Evolutionary conservation across 208 protist genomes (phyloP), one percentile per base, ranked within the genome.

Genomic region (Leishmania tarentolae): DNA sequence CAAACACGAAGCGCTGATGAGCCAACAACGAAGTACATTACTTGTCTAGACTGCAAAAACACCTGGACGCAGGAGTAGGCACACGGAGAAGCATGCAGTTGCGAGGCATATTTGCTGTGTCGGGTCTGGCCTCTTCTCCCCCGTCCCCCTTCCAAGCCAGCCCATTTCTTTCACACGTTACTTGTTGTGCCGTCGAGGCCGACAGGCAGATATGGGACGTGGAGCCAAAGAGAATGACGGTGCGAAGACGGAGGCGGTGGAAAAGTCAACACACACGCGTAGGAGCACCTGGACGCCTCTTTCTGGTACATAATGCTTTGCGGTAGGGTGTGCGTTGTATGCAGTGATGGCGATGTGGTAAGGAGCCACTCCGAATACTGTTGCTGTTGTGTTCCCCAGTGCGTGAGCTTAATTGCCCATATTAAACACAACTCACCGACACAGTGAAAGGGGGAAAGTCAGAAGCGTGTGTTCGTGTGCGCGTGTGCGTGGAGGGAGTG

Each of bases 1-100:
- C 99, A 99, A 87, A 99, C 93, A 9, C 92, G 99, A 57, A 96
- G 93, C 31, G 98, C 98, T 17, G 98, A 99, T 97, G 99, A 99
- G 91, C 99, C 99, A 35, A 99, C 98, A 81, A 99, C 99, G 6
- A 98, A 96, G 70, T 99, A 99, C 83, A 92, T 99, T 72, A 96
- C 84, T 40, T 99, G 98, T 87, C 77, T 95, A 1, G 86, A 97
- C 75, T 99, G 98, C 83, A 93, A 93, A 69, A 77, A 92, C 57
- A 79, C 91, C 42, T 99, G 98, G 98, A 94, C 86, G 44, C 86
- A 89, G 35, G 91, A 97, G 78, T 97, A 94, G 72, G 28, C 24
- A 15, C 24, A 44, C 69, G 15, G 21, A 47, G 0, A 37, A 0
- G 13, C 13, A 8, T 71, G 9, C 37, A 28, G 59, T 59, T 31